phyloP scores from a whole-genome alignment of 108 stramenopile species.

The Aurantiochytrium sp. region DNA sequence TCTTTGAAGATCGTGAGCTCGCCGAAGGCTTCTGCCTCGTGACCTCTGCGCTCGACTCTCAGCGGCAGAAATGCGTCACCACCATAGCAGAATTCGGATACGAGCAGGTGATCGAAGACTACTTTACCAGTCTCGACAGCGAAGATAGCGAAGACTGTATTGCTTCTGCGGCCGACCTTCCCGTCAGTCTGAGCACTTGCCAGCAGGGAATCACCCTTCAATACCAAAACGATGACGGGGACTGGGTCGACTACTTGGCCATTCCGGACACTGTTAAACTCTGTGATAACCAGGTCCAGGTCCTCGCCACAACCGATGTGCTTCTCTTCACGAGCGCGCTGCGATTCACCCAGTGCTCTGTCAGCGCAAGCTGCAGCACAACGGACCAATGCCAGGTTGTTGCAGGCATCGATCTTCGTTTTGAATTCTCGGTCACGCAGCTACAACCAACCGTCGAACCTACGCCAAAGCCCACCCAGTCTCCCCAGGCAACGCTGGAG shows the following conservation, averaged over 20 bases:
- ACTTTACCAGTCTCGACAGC: not conserved
- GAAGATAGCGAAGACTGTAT: not conserved
- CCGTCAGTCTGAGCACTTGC: not conserved
- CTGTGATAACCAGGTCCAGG: not conserved
- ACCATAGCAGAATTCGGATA: not conserved
- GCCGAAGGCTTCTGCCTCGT: not conserved
- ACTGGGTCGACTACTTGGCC: not conserved
- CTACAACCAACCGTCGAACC: too few species aligned
- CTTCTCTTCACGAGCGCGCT: not conserved
- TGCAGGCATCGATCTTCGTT: not conserved
- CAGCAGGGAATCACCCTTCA: not conserved
- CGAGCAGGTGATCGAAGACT: not conserved
- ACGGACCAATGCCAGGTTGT: not conserved
- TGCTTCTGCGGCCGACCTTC: not conserved
- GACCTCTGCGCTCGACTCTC: not conserved
- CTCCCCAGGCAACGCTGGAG: too few species aligned
- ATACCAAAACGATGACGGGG: not conserved
- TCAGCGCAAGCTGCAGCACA: not conserved
- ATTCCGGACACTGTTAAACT: not conserved
- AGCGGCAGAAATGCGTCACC: not conserved
- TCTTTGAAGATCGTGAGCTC: not conserved
- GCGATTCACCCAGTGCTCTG: not conserved
- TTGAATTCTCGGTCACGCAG: not conserved
- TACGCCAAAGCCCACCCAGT: too few species aligned
- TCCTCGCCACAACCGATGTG: not conserved